These are phyloP conservation scores for Tuber umbilicatum DNA, from an alignment of 495 filamentous ascomycete species.

Conservation along the genomic window DNA sequence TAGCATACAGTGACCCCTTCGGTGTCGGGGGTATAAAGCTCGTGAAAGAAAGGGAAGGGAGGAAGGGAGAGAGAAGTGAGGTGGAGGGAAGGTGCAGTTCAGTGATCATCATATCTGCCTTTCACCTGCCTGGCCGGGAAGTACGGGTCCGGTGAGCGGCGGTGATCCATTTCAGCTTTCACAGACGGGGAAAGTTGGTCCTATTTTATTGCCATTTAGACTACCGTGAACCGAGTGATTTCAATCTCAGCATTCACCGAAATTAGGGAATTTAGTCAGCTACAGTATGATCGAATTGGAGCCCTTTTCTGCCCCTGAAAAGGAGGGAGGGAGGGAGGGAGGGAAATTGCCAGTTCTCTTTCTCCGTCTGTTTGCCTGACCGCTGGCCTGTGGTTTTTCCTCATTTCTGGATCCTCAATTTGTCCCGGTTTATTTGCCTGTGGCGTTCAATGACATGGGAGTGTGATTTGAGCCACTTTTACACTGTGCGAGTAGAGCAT, in stretches of 20 bases:
- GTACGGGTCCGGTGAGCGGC: background rate
- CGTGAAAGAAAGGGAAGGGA: background rate
- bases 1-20: background rate
- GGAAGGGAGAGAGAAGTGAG: background rate
- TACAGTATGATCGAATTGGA: background rate
- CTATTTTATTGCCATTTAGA: background rate
- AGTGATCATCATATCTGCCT: background rate
- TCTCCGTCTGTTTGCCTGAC: background rate
- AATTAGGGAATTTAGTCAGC: background rate
- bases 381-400: background rate
- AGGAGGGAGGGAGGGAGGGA: background rate
- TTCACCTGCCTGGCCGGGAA: background rate
- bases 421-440: background rate
- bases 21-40: constrained; percentile 1
- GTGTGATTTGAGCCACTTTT: background rate
- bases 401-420: background rate
- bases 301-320: background rate
- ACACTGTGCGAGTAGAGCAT: background rate
- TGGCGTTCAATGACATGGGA: background rate
- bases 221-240: background rate
- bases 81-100: background rate
- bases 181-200: background rate
- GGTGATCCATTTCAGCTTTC: background rate
- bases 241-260: background rate
- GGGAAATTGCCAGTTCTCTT: background rate